Base-by-base conservation (phyloP, 2,329 filamentous ascomycete genomes). In the Pseudocercospora ulei region DNA sequence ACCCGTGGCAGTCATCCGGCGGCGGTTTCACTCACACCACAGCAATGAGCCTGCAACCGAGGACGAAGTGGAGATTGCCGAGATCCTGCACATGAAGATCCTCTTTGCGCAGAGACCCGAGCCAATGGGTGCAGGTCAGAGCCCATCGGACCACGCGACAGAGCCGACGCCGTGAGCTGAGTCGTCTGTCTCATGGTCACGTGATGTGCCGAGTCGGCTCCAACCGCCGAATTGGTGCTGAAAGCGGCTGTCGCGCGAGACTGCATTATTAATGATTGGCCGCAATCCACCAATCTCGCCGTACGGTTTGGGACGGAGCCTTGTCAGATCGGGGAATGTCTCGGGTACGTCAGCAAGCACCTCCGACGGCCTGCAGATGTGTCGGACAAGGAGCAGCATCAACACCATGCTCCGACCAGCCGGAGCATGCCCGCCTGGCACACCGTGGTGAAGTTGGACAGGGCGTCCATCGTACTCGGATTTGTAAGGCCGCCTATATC, bases 71-170 rank as follows among this genome's bases (percentile, higher is more conserved):
- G 86, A 95, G 64, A 73, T 96, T 48, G 76, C 86, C 35, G 88
- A 95, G 62, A 76, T 96, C 51, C 71, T 96, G 48, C 81, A 78
- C 66, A 82, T 80, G 58, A 95, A 93, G 67, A 66, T 96, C 50
- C 65, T 93, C 29, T 96, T 96, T 62, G 79, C 80, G 11, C 73
- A 73, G 44, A 71, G 88, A 30, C 88, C 88, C 3, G 88, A 96
- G 63, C 88, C 88, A 82, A 94, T 38, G 67, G 66, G 29, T 14
- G 43, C 36, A 12, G 39, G 28, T 13, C 23, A 26, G 38, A 35
- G 27, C n/a, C 14, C 18, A 12, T 41, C 26, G 11, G 16, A 23
- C 17, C 2, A 28, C n/a, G 2, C 26, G 19, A 13, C 17, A 23
- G 9, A 23, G 23, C 20, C 8, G 28, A 4, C 13, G 9, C 25